Evolutionary conservation across 768 basidiomycete genomes (phyloP).

Genomic region (Agaricus blazei): DNA sequence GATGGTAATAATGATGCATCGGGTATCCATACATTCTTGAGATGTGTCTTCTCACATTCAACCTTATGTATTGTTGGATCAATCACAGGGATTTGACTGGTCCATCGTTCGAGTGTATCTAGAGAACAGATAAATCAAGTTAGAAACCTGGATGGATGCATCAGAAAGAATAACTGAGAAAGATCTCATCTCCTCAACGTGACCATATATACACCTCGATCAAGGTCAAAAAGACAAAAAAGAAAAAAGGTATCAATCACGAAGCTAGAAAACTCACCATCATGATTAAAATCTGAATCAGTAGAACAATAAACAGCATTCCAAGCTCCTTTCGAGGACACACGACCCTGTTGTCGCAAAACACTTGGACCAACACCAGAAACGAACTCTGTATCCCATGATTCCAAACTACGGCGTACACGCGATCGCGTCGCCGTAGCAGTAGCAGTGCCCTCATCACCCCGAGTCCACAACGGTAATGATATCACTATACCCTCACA

Average conservation of each 20-base stretch:
- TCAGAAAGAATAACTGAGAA: too few relatives aligned
- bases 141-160: too few relatives aligned
- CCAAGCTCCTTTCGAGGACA: conserved; percentile 6
- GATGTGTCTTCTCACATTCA: conserved; percentile 1
- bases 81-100: neutral
- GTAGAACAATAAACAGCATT: conserved; percentile 14
- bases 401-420: conserved; percentile 1
- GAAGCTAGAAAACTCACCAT: neutral
- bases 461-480: neutral
- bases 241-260: neutral
- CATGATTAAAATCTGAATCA: neutral
- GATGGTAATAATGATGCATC: conserved; percentile 10
- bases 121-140: neutral
- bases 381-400: conserved; percentile 1
- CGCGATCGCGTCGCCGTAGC: neutral
- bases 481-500: conserved; percentile 3
- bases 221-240: neutral
- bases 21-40: conserved; percentile 4
- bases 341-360: conserved; percentile 5
- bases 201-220: too few relatives aligned
- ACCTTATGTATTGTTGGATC: neutral
- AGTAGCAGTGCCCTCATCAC: conserved; percentile 2
- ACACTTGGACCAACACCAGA: neutral
- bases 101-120: neutral
- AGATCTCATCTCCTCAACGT: too few relatives aligned